Base-by-base conservation (phyloP, 2,329 filamentous ascomycete genomes). In the Dactylonectria macrodidyma region DNA sequence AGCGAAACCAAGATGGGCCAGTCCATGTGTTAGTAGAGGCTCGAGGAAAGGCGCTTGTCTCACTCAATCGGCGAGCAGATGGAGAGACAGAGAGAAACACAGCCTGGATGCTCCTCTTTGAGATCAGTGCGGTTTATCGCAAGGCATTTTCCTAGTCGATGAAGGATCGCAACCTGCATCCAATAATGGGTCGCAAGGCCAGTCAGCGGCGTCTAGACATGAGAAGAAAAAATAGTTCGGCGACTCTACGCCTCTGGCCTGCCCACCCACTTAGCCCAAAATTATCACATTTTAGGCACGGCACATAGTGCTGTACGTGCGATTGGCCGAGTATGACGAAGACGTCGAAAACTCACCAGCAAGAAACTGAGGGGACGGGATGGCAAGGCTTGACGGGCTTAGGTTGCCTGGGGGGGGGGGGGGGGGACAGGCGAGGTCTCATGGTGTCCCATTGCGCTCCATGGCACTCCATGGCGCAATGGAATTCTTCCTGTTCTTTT, bases 1-100 rank as follows among this genome's bases (percentile, higher is more conserved):
- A 16, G 24, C 50, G 60, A 46, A 46, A 24, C 46, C 24, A 36
- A 3, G 8, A 52, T 61, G 47, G 52, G 54, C 36, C 54, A 30
- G 55, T 64, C 44, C 14, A 9, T 22, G 12, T 11, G 55, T 47
- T 34, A 7, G 26, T 30, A 30, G 26, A 30, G 26, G 7, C 26
- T 12, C 9, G 51, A 38, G 12, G 46, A 48, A 11, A 33, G 56
- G 38, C 50, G 54, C 10, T 36, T 26, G 63, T 66, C 58, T 66
- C 55, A 51, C 67, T 57, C 55, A 22, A 64, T 67, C n/a, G 48
- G 48, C 61, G 58, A 70, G 62, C 65, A 48, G 48, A 56, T 65
- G 41, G 38, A 47, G 44, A 7, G 26, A 62, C 63, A 19, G 14
- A 62, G 66, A 19, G 14, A 41, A 22, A 26, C 46, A 44, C 46